Conservation (phyloP, 1,284 basidiomycete species). For the Apiotrichum mycotoxinovorans region DNA sequence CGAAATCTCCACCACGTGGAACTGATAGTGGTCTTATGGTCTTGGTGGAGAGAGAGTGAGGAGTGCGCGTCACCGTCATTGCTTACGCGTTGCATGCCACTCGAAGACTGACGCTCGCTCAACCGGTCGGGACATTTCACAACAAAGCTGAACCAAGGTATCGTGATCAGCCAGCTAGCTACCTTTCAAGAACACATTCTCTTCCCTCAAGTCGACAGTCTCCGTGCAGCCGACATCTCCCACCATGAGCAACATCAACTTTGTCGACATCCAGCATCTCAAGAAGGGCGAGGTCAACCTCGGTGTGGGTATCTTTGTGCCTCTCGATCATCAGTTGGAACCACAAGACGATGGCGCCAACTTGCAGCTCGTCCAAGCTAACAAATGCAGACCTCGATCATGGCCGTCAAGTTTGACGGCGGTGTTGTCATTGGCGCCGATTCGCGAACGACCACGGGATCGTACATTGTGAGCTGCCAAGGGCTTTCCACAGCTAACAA, state of each 20-base stretch:
- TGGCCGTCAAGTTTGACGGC: conserved; percentile 95
- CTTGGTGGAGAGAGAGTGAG: too few species aligned
- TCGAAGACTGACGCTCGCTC: too few species aligned
- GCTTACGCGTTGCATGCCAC: too few species aligned
- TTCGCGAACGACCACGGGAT: conserved; percentile 92
- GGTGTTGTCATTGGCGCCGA: conserved; percentile 97
- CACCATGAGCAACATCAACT: conserved; percentile 45
- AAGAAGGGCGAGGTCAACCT: conserved; percentile 92
- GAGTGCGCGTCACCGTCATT: too few species aligned
- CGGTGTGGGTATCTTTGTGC: conserved; percentile 62
- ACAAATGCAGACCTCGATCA: conserved; percentile 81
- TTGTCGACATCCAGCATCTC: conserved; percentile 55
- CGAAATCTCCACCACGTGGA: too few species aligned
- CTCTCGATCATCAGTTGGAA: too few species aligned
- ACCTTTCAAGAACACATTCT: background rate
- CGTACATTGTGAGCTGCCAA: conserved; percentile 73
- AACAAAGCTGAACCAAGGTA: too few species aligned
- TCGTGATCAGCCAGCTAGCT: too few species aligned
- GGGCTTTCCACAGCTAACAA: background rate
- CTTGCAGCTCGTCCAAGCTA: background rate
- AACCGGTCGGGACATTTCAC: too few species aligned
- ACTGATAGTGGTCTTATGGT: too few species aligned
- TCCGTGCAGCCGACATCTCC: background rate
- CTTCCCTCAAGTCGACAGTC: background rate
- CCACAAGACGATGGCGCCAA: too few species aligned